Percentiles rank a stretch among this genome's conserved stretches.
Conservation (phyloP, 306 rosid genomes). For the Leucaena leucocephala region DNA sequence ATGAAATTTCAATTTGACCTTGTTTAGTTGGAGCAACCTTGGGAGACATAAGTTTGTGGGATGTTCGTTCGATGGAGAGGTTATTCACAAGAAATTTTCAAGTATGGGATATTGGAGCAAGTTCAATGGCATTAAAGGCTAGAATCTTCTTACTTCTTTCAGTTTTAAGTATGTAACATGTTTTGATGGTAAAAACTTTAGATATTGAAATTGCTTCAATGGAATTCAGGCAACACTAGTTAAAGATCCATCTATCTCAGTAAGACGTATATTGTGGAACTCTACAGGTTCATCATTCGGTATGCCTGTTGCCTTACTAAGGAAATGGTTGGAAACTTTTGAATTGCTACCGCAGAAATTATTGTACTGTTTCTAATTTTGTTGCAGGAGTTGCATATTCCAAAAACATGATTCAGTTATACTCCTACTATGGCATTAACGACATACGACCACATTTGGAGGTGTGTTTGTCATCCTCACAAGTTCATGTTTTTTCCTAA, state of each 20-base stretch:
- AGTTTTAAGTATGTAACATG: background rate
- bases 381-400: conserved; percentile 42
- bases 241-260: conserved; percentile 33
- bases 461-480: conserved; percentile 22
- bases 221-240: conserved; percentile 32
- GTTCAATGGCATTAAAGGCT: conserved; percentile 31
- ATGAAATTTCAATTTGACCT: background rate
- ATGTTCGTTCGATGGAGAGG: conserved; percentile 29
- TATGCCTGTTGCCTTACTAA: conserved; percentile 6
- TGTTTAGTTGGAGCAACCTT: conserved; percentile 34
- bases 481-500: background rate
- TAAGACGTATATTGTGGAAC: conserved; percentile 32
- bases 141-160: background rate
- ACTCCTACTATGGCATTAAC: conserved; percentile 19
- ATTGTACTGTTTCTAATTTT: background rate
- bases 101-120: conserved; percentile 36
- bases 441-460: conserved; percentile 34
- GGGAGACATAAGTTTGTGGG: conserved; percentile 40
- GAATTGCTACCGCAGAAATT: background rate
- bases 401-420: conserved; percentile 36
- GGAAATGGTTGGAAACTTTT: background rate
- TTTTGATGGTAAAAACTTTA: background rate
- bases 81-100: conserved; percentile 32
- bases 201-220: conserved; percentile 6
- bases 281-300: conserved; percentile 38